phyloP scores from a whole-genome alignment of 1,284 basidiomycete genomes.

The Vanrija sp. region DNA sequence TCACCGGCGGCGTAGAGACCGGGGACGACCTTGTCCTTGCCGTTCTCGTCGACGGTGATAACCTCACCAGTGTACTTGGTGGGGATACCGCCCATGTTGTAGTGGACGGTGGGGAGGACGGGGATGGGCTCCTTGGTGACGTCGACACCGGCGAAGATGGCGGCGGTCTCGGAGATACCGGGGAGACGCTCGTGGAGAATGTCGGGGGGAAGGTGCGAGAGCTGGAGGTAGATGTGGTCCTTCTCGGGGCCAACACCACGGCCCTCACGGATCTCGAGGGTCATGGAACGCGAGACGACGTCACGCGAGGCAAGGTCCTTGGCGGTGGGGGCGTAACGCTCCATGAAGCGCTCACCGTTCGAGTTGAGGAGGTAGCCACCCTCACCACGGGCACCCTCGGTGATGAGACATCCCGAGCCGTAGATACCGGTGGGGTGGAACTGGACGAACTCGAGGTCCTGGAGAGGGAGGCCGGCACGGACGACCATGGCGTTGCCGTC shows the following conservation, averaged over 20 bases:
- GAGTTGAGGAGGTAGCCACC: constrained; percentile 99
- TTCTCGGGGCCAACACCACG: constrained; percentile 98
- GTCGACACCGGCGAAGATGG: constrained; percentile 98
- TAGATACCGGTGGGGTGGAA: constrained; percentile 99
- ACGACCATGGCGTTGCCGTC: constrained; percentile 99
- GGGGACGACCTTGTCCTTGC: constrained; percentile 91
- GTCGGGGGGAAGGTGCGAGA: constrained; percentile 94
- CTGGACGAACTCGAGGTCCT: constrained; percentile 98
- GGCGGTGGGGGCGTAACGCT: constrained; percentile 97
- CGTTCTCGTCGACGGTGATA: constrained; percentile 75
- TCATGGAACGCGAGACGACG: constrained; percentile 99
- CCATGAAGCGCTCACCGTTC: constrained; percentile 99
- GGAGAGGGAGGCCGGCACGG: constrained; percentile 91
- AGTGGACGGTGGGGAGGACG: constrained; percentile 92
- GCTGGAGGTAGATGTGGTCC: constrained; percentile 95
- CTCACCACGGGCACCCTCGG: constrained; percentile 96
- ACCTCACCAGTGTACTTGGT: constrained; percentile 99
- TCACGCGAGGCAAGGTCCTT: constrained; percentile 99
- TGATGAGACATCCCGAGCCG: constrained; percentile 98
- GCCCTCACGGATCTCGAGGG: constrained; percentile 96
- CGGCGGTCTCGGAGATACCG: constrained; percentile 99
- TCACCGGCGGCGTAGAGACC: constrained; percentile 98
- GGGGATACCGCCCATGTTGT: constrained; percentile 99
- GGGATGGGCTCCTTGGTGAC: constrained; percentile 99
- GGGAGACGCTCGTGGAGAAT: constrained; percentile 96